Percentiles rank a stretch among this genome's conserved stretches.
These are phyloP conservation scores for Trapa bicornis DNA, from an alignment of 345 rosid species.

Conservation along the genomic window DNA sequence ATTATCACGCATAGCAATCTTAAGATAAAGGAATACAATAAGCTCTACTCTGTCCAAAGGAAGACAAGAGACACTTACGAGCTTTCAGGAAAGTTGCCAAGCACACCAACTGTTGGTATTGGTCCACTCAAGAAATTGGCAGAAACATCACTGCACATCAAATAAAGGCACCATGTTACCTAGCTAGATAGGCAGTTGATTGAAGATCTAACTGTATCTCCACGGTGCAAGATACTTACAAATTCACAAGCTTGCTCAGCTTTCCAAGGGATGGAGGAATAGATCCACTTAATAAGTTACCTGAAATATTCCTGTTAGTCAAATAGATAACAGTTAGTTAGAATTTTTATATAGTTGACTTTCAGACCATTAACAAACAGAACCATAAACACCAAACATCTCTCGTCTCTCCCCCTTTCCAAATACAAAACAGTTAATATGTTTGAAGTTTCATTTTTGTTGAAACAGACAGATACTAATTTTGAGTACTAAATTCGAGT, in stretches of 20 bases:
- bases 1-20: not conserved
- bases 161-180: constrained; percentile 9
- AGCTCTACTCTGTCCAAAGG: not conserved
- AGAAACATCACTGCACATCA: constrained; percentile 61
- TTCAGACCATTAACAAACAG: not conserved
- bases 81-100: constrained; percentile 40
- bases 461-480: not conserved
- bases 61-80: constrained; percentile 44
- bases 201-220: not conserved
- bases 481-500: not conserved
- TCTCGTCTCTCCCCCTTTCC: not conserved
- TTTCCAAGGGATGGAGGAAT: constrained; percentile 72
- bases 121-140: constrained; percentile 76
- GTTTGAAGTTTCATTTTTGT: not conserved
- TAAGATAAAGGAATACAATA: not conserved
- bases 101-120: constrained; percentile 69
- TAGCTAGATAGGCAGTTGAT: not conserved
- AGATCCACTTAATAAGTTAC: constrained; percentile 59
- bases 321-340: not conserved
- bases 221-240: constrained; percentile 46
- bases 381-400: not conserved
- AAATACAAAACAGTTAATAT: not conserved
- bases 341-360: not conserved
- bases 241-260: constrained; percentile 41
- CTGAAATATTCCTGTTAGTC: constrained; percentile 60